Evolutionary conservation across 1,139 yeast genomes (phyloP), one percentile per base, ranked within the genome.

Genomic region (Debaryomyces fabryi): DNA sequence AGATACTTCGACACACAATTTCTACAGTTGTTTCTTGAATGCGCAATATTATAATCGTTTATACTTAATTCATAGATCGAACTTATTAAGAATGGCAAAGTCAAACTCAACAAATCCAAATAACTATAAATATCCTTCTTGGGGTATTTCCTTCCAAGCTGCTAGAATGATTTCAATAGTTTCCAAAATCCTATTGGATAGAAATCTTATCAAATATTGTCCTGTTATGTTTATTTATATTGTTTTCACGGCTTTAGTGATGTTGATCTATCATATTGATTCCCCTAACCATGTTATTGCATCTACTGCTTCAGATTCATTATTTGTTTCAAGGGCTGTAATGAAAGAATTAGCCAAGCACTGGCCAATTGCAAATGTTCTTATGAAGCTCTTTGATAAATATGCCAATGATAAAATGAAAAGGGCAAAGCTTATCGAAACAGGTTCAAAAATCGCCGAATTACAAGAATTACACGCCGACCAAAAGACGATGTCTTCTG

Each of bases 81-180:
- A 86, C 58, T 81, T 88, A 50, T 68, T 82, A 37, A 72, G 81
- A 52, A 72, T 76, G 74, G 78, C 80, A 10, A 65, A 71, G 44
- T 69, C 76, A 15, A 69, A 69, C 25, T 69, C 77, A 4, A 69
- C 76, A 6, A 71, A 74, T 52, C 68, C 79, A 18, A 69, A 74
- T 61, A 78, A 76, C 58, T 82, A 77, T 60, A 81, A 78, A 49
- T 86, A 85, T 63, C 91, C 93, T 1, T 83, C 90, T 6, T 85
- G 93, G 88, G 91, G 93, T 12, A 87, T 88, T 52, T 86, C 92
- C 2, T 88, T 88, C 71, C 92, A 87, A 64, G 90, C 96, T 0
- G 90, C 95, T 1, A 82, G 89, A 60, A 86, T 86, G 86, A 85
- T 88, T 53, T 81, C 88, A 6, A 75, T 83, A 51, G 85, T 88